Evolutionary conservation across 106 monocot genomes (phyloP).

Genomic region (Dioscorea zingiberensis): DNA sequence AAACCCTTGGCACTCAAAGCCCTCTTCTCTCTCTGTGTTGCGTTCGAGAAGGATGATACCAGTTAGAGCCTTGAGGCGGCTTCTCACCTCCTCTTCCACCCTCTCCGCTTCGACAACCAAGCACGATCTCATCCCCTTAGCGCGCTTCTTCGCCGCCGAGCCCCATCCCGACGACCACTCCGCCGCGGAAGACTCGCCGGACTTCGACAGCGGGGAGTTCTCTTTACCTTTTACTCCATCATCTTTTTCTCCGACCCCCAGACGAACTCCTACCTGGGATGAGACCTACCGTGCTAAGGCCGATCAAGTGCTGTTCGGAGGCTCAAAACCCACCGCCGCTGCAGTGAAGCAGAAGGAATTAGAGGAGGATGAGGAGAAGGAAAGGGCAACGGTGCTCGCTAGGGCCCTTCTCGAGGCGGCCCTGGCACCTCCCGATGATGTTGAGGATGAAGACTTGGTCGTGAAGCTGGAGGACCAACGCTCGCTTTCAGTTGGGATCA

Average conservation of each 20-base stretch:
- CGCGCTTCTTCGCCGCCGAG: slow-evolving; percentile 12
- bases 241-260: not conserved
- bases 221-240: slow-evolving; percentile 13
- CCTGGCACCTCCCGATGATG: slow-evolving; percentile 42
- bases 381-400: slow-evolving; percentile 49
- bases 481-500: slow-evolving; percentile 83
- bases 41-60: not conserved
- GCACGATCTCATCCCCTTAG: slow-evolving; percentile 5
- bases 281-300: slow-evolving; percentile 53
- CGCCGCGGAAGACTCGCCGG: slow-evolving; percentile 14
- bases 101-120: not conserved
- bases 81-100: not conserved
- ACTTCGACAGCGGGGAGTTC: slow-evolving; percentile 60
- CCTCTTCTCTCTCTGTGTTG: no score
- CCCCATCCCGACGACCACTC: slow-evolving; percentile 12
- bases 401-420: slow-evolving; percentile 66
- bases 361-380: slow-evolving; percentile 32
- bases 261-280: slow-evolving; percentile 36
- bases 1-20: no score
- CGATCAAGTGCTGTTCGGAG: slow-evolving; percentile 47
- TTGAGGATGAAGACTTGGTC: slow-evolving; percentile 18
- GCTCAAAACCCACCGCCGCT: slow-evolving; percentile 5
- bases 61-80: not conserved
- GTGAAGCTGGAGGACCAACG: slow-evolving; percentile 84
- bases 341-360: not conserved